Percentiles rank a stretch among this genome's conserved stretches.
phyloP scores from a whole-genome alignment of 2,329 filamentous ascomycete species.

The Neoarthrinium moseri region DNA sequence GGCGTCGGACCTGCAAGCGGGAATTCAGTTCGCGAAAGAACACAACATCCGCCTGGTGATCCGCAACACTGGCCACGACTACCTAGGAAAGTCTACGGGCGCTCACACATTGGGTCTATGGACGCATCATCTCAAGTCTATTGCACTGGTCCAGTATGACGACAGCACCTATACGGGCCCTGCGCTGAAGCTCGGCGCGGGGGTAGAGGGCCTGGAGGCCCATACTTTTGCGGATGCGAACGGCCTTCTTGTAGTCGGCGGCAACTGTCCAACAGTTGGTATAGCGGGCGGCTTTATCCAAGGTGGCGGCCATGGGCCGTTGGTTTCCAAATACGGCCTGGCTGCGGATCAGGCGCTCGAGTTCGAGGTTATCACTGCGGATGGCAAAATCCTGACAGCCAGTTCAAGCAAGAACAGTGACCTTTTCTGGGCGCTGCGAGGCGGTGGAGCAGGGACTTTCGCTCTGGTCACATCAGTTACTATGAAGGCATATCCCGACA shows the following conservation, averaged over 20 bases:
- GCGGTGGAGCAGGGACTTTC: slow-evolving; percentile 52
- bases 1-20: not conserved
- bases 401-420: slow-evolving; percentile 41
- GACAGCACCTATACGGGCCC: slow-evolving; percentile 38
- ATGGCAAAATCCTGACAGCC: slow-evolving; percentile 41
- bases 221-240: slow-evolving; percentile 31
- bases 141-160: slow-evolving; percentile 6
- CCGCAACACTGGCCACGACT: slow-evolving; percentile 10
- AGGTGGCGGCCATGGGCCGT: slow-evolving; percentile 52
- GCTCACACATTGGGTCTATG: slow-evolving; percentile 34
- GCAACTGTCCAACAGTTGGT: slow-evolving; percentile 38
- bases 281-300: slow-evolving; percentile 53
- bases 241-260: slow-evolving; percentile 43
- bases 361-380: slow-evolving; percentile 45
- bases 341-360: slow-evolving; percentile 52
- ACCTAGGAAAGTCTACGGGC: slow-evolving; percentile 35
- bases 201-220: slow-evolving; percentile 41
- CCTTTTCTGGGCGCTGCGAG: slow-evolving; percentile 54
- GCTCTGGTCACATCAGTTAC: slow-evolving; percentile 38
- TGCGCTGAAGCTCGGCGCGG: slow-evolving; percentile 47
- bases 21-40: not conserved
- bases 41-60: not conserved
- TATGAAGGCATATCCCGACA: slow-evolving; percentile 11
- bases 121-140: slow-evolving; percentile 37
- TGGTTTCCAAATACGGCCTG: slow-evolving; percentile 46